These are phyloP conservation scores for Boletus coccyginus DNA, from an alignment of 768 basidiomycete species.

Conservation along the genomic window DNA sequence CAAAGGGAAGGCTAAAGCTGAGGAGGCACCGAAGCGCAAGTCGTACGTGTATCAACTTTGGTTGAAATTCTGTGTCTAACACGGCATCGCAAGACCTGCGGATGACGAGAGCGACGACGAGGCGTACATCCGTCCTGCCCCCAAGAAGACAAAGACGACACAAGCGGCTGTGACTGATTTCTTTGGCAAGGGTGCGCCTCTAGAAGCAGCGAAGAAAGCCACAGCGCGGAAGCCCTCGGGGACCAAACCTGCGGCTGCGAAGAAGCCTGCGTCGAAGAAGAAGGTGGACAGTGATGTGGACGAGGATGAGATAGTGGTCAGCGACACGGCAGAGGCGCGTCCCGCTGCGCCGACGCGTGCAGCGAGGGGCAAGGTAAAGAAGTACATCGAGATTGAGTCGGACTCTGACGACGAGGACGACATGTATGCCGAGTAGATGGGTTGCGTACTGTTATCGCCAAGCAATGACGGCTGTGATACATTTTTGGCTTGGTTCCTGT, in stretches of 20 bases:
- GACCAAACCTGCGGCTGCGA: conserved; percentile 56
- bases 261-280: conserved; percentile 46
- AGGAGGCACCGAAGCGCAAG: conserved; percentile 57
- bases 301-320: conserved; percentile 37
- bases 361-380: conserved; percentile 50
- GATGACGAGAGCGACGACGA: conserved; percentile 43
- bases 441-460: too few species aligned
- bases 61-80: conserved; percentile 11
- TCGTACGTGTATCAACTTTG: conserved; percentile 41
- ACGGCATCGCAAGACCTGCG: conserved; percentile 26
- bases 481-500: not conserved
- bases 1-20: conserved; percentile 45
- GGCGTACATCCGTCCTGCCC: conserved; percentile 40
- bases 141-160: conserved; percentile 49
- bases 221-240: conserved; percentile 51
- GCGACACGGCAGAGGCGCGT: conserved; percentile 43
- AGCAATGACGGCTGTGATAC: not conserved
- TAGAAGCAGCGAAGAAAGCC: conserved; percentile 39
- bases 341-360: conserved; percentile 44
- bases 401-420: conserved; percentile 48
- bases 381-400: conserved; percentile 60
- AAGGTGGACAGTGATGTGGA: conserved; percentile 42
- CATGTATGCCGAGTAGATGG: conserved; percentile 40
- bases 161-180: conserved; percentile 56
- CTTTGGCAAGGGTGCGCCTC: conserved; percentile 46